These are phyloP conservation scores for Bocquillonia castaneifolia DNA, from an alignment of 441 rosid genomes.

Conservation along the genomic window DNA sequence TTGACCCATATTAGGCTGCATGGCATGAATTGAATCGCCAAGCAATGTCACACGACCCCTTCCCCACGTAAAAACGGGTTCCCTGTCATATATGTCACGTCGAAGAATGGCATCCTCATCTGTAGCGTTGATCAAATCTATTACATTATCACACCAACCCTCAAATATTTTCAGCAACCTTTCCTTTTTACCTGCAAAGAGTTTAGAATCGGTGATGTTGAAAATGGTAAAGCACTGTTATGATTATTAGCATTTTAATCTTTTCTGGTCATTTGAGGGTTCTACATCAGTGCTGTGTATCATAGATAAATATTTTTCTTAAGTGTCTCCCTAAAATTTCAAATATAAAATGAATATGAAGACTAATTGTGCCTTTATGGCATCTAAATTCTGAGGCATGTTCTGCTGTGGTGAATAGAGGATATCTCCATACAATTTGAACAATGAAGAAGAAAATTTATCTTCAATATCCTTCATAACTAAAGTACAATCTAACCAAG, in stretches of 20 bases:
- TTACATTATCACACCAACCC: slow-evolving; percentile 90
- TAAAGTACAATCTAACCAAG: too few relatives aligned
- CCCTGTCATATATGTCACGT: slow-evolving; percentile 82
- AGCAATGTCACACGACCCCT: slow-evolving; percentile 84
- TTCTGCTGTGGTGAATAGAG: background rate
- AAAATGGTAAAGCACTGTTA: background rate
- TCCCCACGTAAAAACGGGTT: slow-evolving; percentile 74
- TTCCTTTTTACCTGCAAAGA: slow-evolving; percentile 60
- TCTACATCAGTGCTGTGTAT: background rate
- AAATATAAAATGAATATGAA: background rate
- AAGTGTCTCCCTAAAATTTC: background rate
- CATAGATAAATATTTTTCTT: background rate
- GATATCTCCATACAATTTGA: too few relatives aligned
- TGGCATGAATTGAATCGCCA: slow-evolving; percentile 90
- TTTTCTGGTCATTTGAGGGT: background rate
- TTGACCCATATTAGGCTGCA: slow-evolving; percentile 96
- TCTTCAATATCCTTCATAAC: background rate
- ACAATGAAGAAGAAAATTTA: background rate
- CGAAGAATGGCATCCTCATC: slow-evolving; percentile 74
- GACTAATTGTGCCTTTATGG: background rate
- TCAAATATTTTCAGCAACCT: slow-evolving; percentile 72
- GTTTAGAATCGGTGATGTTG: background rate
- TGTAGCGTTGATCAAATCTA: slow-evolving; percentile 64
- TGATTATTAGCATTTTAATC: background rate
- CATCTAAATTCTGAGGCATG: background rate